phyloP scores from a whole-genome alignment of 176 grass and related monocot genomes.

The Triticum monococcum region DNA sequence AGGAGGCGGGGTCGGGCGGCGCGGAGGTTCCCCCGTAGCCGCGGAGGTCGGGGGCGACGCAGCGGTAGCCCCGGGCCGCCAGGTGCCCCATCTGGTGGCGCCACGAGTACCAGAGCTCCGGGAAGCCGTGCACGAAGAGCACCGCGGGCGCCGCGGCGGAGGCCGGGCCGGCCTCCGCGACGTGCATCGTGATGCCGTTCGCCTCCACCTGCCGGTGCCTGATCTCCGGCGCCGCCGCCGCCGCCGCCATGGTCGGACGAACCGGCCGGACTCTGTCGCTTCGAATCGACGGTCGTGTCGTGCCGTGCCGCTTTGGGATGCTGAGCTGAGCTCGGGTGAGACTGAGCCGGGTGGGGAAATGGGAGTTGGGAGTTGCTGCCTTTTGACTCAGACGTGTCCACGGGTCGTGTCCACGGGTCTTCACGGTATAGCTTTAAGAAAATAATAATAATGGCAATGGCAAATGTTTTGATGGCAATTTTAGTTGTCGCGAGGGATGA shows the following conservation, averaged over 20 bases:
- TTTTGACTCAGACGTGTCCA: too few species aligned
- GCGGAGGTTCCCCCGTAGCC: slow-evolving; percentile 74
- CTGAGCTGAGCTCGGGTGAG: too few species aligned
- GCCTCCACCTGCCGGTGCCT: slow-evolving; percentile 52
- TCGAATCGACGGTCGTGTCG: too few species aligned
- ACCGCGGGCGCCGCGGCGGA: slow-evolving; percentile 25
- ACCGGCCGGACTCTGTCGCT: background rate
- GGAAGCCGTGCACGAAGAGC: slow-evolving; percentile 81
- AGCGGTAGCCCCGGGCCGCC: slow-evolving; percentile 58
- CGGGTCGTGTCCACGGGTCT: too few species aligned
- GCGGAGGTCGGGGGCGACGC: slow-evolving; percentile 73
- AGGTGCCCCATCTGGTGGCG: slow-evolving; percentile 65
- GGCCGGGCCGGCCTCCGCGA: slow-evolving; percentile 61
- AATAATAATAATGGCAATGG: too few species aligned
- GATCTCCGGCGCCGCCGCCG: slow-evolving; percentile 27
- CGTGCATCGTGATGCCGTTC: slow-evolving; percentile 75
- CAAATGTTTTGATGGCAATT: too few species aligned
- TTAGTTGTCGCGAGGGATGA: too few species aligned
- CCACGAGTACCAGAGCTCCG: slow-evolving; percentile 92
- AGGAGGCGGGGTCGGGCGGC: slow-evolving; percentile 45
- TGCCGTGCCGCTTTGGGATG: too few species aligned
- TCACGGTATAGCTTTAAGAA: too few species aligned
- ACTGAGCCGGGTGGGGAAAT: too few species aligned
- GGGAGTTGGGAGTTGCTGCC: too few species aligned
- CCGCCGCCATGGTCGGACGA: background rate